phyloP scores from a whole-genome alignment of 192 early-diverging fungal genomes.

The Linnemannia hyalina region DNA sequence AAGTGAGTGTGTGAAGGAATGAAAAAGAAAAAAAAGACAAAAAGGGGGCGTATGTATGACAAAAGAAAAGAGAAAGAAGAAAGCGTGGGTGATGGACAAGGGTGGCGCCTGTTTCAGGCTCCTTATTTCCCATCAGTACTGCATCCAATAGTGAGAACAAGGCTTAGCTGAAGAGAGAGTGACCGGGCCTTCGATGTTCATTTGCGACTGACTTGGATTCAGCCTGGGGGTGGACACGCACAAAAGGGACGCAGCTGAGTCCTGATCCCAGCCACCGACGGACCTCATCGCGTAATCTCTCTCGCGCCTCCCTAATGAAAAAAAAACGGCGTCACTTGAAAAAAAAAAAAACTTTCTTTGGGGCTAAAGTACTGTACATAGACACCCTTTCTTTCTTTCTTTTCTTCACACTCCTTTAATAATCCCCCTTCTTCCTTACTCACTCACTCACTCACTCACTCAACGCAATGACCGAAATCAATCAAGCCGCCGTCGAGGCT shows the following conservation, averaged over 20 bases:
- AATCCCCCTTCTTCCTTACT: not conserved
- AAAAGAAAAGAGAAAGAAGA: not conserved
- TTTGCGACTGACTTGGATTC: too few species aligned
- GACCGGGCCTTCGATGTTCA: too few species aligned
- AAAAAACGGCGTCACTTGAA: not conserved
- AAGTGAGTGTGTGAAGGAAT: not conserved
- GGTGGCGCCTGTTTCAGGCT: too few species aligned
- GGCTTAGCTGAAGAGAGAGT: too few species aligned
- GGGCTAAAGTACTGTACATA: not conserved
- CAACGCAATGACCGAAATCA: slow-evolving; percentile 38
- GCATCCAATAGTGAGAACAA: too few species aligned
- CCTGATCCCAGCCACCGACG: not conserved
- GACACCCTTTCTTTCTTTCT: not conserved
- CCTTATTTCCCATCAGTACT: too few species aligned
- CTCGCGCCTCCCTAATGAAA: not conserved
- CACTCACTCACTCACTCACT: not conserved
- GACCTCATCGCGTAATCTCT: not conserved
- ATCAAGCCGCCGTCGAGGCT: slow-evolving; percentile 25
- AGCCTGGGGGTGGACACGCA: too few species aligned
- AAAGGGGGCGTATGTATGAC: not conserved
- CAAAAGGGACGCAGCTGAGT: too few species aligned
- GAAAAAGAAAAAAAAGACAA: not conserved
- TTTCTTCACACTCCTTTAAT: not conserved
- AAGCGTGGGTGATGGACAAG: not conserved
- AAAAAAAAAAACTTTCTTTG: not conserved